Percentiles rank a stretch among this genome's conserved stretches.
Conservation (phyloP, 2,329 filamentous ascomycete genomes). For the Taxawa tesnikishii region DNA sequence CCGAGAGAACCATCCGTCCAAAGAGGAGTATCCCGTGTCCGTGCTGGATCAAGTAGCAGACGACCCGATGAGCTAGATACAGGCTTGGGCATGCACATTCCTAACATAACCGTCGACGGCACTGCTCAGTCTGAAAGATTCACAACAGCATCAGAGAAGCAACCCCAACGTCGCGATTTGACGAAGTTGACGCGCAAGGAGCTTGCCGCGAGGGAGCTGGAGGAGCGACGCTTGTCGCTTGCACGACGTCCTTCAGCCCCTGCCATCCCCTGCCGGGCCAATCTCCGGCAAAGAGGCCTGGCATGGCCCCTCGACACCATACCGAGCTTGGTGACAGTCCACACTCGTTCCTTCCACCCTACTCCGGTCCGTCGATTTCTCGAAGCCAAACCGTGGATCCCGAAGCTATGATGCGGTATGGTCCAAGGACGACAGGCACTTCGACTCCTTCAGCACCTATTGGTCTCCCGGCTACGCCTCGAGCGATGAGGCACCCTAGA, state of each 20-base stretch:
- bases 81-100: not conserved
- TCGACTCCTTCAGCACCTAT: slow-evolving; percentile 45
- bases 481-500: slow-evolving; percentile 74
- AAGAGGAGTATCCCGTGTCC: not conserved
- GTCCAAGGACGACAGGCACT: slow-evolving; percentile 21
- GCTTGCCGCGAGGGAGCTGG: slow-evolving; percentile 62
- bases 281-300: slow-evolving; percentile 26
- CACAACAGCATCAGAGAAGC: not conserved
- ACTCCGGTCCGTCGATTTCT: slow-evolving; percentile 24
- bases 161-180: too few relatives aligned
- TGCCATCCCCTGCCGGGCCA: slow-evolving; percentile 64
- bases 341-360: slow-evolving; percentile 21
- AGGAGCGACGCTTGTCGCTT: slow-evolving; percentile 75
- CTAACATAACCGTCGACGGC: not conserved
- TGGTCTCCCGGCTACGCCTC: slow-evolving; percentile 80
- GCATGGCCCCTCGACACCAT: slow-evolving; percentile 21
- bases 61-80: slow-evolving; percentile 2
- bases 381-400: slow-evolving; percentile 58
- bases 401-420: slow-evolving; percentile 27
- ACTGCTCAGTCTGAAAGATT: too few relatives aligned
- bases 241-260: slow-evolving; percentile 70
- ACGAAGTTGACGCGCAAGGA: slow-evolving; percentile 31
- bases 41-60: slow-evolving; percentile 16
- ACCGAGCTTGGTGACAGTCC: slow-evolving; percentile 33
- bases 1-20: slow-evolving; percentile 19